Evolutionary conservation across 1,139 yeast genomes (phyloP).

Genomic region (Pneumocystis oryctolagi): DNA sequence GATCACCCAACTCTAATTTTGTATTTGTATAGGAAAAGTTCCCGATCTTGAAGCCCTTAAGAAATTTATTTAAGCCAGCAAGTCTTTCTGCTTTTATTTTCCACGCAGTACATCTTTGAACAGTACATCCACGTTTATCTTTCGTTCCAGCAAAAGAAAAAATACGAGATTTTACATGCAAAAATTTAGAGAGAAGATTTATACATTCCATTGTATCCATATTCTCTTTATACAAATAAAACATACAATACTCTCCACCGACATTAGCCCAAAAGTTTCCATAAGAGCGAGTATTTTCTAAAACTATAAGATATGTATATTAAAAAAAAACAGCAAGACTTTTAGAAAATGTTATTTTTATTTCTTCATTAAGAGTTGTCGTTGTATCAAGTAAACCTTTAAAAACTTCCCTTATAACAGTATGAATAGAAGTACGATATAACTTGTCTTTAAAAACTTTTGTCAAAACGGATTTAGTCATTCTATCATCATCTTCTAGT

Average conservation of each 20-base stretch:
- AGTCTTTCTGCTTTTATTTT: conserved; percentile 67
- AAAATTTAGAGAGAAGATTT: conserved; percentile 50
- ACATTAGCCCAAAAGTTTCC: conserved; percentile 4
- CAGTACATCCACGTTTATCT: conserved; percentile 91
- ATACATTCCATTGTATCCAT: conserved; percentile 97
- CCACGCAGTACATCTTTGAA: conserved; percentile 62
- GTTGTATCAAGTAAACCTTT: conserved; percentile 61
- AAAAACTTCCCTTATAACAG: conserved; percentile 58
- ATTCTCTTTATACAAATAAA: conserved; percentile 79
- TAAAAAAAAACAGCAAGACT: conserved; percentile 21
- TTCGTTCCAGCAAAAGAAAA: conserved; percentile 88
- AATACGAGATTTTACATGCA: conserved; percentile 54
- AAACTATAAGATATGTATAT: conserved; percentile 17
- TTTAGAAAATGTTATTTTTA: conserved; percentile 36
- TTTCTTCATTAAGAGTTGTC: conserved; percentile 54
- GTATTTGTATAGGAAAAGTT: conserved; percentile 36
- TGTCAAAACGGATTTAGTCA: conserved; percentile 35
- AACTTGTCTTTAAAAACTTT: conserved; percentile 44
- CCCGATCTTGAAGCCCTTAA: conserved; percentile 50
- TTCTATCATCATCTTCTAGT: conserved; percentile 43
- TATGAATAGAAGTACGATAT: conserved; percentile 62
- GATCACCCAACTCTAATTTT: conserved; percentile 61
- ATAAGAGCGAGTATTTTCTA: conserved; percentile 17
- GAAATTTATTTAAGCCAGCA: conserved; percentile 55
- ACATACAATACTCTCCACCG: conserved; percentile 41